These are phyloP conservation scores for Penicillium sp. DNA, from an alignment of 2,329 filamentous ascomycete genomes.

Conservation along the genomic window DNA sequence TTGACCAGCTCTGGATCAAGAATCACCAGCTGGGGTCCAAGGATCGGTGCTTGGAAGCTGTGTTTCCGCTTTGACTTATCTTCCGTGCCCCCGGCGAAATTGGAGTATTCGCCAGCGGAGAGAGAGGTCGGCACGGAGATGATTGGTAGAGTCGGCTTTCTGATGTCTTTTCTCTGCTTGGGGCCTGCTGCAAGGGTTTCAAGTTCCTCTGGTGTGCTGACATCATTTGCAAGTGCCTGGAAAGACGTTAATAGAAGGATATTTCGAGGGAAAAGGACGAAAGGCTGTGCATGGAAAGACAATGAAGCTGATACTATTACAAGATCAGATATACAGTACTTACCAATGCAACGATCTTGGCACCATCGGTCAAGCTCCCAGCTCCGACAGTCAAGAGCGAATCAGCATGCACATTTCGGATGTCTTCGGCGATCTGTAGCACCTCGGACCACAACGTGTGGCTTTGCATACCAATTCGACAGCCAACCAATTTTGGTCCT, in stretches of 20 bases:
- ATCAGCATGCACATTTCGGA: slow-evolving; percentile 42
- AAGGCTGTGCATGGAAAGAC: neutral
- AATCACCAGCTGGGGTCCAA: slow-evolving; percentile 52
- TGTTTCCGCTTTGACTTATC: slow-evolving; percentile 37
- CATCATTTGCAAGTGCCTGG: slow-evolving; percentile 49
- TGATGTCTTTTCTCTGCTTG: slow-evolving; percentile 24
- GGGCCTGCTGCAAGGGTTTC: slow-evolving; percentile 34
- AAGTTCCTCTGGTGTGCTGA: slow-evolving; percentile 39
- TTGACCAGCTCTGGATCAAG: slow-evolving; percentile 53
- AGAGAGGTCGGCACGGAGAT: slow-evolving; percentile 44
- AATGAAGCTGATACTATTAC: neutral
- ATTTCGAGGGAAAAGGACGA: no score
- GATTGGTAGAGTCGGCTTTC: slow-evolving; percentile 31
- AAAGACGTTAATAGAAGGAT: slow-evolving; percentile 1
- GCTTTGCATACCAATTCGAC: slow-evolving; percentile 50
- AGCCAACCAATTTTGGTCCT: slow-evolving; percentile 40
- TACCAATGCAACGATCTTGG: slow-evolving; percentile 52
- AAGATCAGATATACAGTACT: slow-evolving; percentile 1
- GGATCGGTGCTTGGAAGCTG: slow-evolving; percentile 36
- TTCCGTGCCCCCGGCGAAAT: slow-evolving; percentile 40
- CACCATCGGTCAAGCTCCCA: slow-evolving; percentile 55
- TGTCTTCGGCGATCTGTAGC: slow-evolving; percentile 47
- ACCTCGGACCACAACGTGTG: slow-evolving; percentile 55
- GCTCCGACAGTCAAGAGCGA: slow-evolving; percentile 54
- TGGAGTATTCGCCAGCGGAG: slow-evolving; percentile 43